These are phyloP conservation scores for Stygiomarasmius scandens DNA, from an alignment of 1,284 basidiomycete genomes.

Conservation along the genomic window DNA sequence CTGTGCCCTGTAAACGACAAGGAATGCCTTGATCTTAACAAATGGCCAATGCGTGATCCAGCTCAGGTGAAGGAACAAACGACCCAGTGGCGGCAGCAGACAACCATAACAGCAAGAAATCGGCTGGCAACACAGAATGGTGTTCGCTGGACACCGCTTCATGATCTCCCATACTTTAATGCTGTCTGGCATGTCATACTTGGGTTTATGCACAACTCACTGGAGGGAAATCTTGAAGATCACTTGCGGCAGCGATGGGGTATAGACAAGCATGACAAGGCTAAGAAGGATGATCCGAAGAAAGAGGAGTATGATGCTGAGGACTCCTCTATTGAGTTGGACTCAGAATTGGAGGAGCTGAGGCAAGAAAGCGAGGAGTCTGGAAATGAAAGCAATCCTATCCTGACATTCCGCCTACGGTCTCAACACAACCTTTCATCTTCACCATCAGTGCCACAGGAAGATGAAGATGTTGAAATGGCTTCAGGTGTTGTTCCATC, in stretches of 20 bases:
- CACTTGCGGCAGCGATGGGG: conserved; percentile 18
- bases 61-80: conserved; percentile 9
- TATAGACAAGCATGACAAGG: conserved; percentile 5
- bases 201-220: conserved; percentile 15
- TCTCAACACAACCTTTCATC: background rate
- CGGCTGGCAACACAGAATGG: conserved; percentile 9
- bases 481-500: background rate
- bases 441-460: background rate
- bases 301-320: conserved; percentile 3
- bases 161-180: conserved; percentile 17
- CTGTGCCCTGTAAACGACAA: conserved; percentile 4
- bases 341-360: background rate
- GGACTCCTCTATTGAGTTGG: background rate
- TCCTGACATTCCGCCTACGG: background rate
- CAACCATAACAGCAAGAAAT: conserved; percentile 1
- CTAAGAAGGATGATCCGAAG: background rate
- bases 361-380: background rate
- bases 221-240: conserved; percentile 18
- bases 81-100: conserved; percentile 6
- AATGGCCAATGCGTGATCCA: conserved; percentile 4
- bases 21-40: conserved; percentile 13
- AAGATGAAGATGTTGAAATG: background rate
- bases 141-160: conserved; percentile 15
- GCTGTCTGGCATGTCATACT: conserved; percentile 16
- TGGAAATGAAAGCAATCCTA: background rate